Base-by-base conservation (phyloP, 768 basidiomycete genomes). In the Rhizopogon vulgaris region DNA sequence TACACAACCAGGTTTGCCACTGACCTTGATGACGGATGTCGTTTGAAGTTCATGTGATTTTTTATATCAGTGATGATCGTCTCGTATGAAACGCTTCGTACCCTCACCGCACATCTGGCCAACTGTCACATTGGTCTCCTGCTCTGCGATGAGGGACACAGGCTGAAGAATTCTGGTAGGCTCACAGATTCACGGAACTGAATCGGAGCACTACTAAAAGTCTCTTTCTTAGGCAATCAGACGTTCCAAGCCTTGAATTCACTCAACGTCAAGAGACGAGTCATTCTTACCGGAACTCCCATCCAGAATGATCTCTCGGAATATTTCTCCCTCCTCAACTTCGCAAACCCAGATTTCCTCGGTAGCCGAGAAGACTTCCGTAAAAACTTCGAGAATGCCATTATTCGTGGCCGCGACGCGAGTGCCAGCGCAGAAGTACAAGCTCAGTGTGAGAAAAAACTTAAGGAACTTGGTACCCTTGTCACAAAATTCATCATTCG, bases 111-210 rank as follows among this genome's bases (percentile, higher is more conserved):
- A 0, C 82, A 94, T 61, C 76, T 98, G 10, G 83, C 84, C 3
- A 80, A 78, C 52, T 91, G 89, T 56, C 83, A 76, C 48, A 89
- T 99, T 42, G 96, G 96, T 2, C 70, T 99, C 14, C 71, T 99
- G n/a, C 80, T 99, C 28, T 95, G 93, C 56, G 95, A 99, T 61
- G 95, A 99, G 72, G 95, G 95, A 4, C 95, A 99, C 72, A 77
- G 95, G 47, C 73, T 99, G 53, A 99, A 99, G 73, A 99, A 99
- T 64, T 90, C 90, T 42, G 90, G 94, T 90, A 57, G 49, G 74
- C 52, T 32, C 27, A 17, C 30, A 15, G 24, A 51, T 38, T 52
- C 36, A 10, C 49, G 47, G 10, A 30, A 38, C 39, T 10, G 6
- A 24, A 25, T 39, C 52, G 54, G 42, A 56, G 41, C 40, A 28